phyloP scores from a whole-genome alignment of 345 rosid genomes.

The Ceriops tagal region DNA sequence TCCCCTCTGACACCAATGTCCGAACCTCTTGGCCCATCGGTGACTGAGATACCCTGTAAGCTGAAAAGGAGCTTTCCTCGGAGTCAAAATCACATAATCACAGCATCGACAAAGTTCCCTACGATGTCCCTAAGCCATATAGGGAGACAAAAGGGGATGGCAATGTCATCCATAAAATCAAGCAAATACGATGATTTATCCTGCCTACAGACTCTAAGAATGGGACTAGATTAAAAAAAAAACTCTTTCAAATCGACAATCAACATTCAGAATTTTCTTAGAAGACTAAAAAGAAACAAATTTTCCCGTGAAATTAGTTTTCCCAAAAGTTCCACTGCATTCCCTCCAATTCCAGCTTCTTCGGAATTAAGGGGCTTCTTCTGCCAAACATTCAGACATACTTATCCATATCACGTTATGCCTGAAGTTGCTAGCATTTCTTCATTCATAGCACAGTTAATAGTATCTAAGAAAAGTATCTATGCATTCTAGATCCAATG shows the following conservation, averaged over 20 bases:
- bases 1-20: constrained; percentile 94
- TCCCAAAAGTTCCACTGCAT: too few species aligned
- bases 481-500: background rate
- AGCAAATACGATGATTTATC: too few species aligned
- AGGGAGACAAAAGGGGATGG: background rate
- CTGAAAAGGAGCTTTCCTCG: constrained; percentile 65
- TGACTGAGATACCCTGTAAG: constrained; percentile 75
- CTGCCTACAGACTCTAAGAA: too few species aligned
- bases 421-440: too few species aligned
- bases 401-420: background rate
- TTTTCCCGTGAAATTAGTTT: too few species aligned
- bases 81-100: constrained; percentile 65
- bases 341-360: background rate
- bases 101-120: constrained; percentile 70
- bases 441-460: too few species aligned
- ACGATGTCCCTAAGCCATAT: constrained; percentile 65
- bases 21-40: constrained; percentile 83
- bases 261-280: too few species aligned
- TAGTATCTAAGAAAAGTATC: background rate
- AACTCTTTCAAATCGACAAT: too few species aligned
- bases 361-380: background rate
- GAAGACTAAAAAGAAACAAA: too few species aligned
- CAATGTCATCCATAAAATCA: too few species aligned
- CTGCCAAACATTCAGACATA: background rate
- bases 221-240: too few species aligned